Evolutionary conservation across 768 basidiomycete genomes (phyloP).

Genomic region (Crucibulum laeve): DNA sequence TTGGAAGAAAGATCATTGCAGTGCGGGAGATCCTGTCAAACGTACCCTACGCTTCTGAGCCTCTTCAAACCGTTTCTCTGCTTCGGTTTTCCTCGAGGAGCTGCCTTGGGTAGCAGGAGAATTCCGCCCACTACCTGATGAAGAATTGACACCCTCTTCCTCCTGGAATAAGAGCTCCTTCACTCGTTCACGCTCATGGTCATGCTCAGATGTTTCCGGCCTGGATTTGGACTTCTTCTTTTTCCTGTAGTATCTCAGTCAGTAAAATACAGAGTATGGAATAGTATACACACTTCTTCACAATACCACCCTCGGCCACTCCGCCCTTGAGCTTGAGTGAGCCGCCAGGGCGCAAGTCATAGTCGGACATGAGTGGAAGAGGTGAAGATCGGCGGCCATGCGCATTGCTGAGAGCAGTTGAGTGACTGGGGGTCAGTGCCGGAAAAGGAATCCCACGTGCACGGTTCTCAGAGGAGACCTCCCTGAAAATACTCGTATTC

Average conservation of each 20-base stretch:
- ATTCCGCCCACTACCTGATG: constrained; percentile 53
- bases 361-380: constrained; percentile 64
- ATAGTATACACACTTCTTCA: constrained; percentile 64
- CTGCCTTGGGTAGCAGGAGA: constrained; percentile 54
- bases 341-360: constrained; percentile 81
- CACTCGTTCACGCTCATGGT: constrained; percentile 40
- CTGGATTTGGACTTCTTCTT: constrained; percentile 78
- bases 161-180: constrained; percentile 48
- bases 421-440: too few species aligned
- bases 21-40: constrained; percentile 5
- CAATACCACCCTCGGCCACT: constrained; percentile 71
- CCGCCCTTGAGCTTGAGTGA: constrained; percentile 89
- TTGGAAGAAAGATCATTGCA: constrained; percentile 4
- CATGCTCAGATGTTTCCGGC: constrained; percentile 42
- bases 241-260: constrained; percentile 48
- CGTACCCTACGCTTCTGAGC: constrained; percentile 77
- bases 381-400: constrained; percentile 11
- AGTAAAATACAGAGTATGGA: constrained; percentile 7
- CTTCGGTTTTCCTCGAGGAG: constrained; percentile 72
- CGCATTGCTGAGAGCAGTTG: too few species aligned
- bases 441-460: too few species aligned
- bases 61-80: constrained; percentile 85
- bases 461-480: constrained; percentile 1
- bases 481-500: constrained; percentile 12
- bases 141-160: constrained; percentile 39